Base-by-base conservation (phyloP, 805 yeast genomes). In the Metschnikowia sp. region DNA sequence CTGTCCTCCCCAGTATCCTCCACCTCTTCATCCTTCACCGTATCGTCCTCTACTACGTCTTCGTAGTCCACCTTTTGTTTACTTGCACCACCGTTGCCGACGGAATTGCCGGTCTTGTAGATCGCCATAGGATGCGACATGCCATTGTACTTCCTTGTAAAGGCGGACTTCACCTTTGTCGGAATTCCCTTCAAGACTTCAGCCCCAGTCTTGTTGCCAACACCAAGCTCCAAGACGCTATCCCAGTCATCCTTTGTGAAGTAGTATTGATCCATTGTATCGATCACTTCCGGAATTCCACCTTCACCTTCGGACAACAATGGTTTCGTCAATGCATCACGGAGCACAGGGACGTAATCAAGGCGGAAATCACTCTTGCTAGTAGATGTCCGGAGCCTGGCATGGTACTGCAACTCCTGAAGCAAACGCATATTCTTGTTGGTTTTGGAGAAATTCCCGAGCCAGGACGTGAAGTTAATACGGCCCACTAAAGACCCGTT, bases 241-340 rank as follows among this genome's bases (percentile, higher is more conserved):
- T 92, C 98, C 91, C 96, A 92, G 65, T 94, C 98, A 48, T 91
- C 96, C 58, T 82, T 86, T 8, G 96, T 86, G 34, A 94, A 64
- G 59, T 82, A 94, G 65, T 94, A 94, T 32, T 81, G 74, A 65
- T 94, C 99, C 86, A 94, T 77, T 1, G 80, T 58, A n/a, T 74
- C 71, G 41, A 94, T 82, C 3, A 86, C 84, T 2, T 76, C 78
- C 0, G 72, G 71, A 31, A 92, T 78, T 2, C 89, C 95, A 2
- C 75, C 88, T 5, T 75, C 74, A 0, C 86, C 88, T 0, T 74
- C 55, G 2, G 64, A 53, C 4, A 80, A 36, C 18, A 94, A 58
- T 0, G 96, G 96, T 9, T 68, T 59, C 18, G 84, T 62, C 31
- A 94, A 63, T 54, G 72, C 75, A 37, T 77, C 70, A 30, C 77